These are phyloP conservation scores for Alliaria petiolata DNA, from an alignment of 345 rosid species.

Conservation along the genomic window DNA sequence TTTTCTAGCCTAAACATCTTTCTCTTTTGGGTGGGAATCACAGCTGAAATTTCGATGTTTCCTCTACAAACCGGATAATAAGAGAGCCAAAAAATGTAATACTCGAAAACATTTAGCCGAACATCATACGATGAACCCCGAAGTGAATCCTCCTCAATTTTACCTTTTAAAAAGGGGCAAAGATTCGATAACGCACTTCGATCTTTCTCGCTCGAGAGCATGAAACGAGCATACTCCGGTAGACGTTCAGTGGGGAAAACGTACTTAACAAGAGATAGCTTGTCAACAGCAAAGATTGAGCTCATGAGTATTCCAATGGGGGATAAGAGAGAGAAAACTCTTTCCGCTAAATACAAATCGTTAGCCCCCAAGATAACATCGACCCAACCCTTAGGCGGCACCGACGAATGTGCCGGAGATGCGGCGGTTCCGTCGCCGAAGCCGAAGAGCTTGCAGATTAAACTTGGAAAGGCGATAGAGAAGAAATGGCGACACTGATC, in stretches of 20 bases:
- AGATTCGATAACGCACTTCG: slow-evolving; percentile 43
- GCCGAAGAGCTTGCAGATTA: slow-evolving; percentile 81
- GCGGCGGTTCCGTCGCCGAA: slow-evolving; percentile 54
- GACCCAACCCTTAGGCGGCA: slow-evolving; percentile 50
- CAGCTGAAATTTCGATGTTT: slow-evolving; percentile 43
- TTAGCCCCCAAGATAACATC: slow-evolving; percentile 46
- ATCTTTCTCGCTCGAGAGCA: slow-evolving; percentile 51
- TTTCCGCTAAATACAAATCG: slow-evolving; percentile 45
- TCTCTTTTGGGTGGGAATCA: slow-evolving; percentile 37
- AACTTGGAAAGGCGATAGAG: slow-evolving; percentile 73
- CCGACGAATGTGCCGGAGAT: slow-evolving; percentile 21
- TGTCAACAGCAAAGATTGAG: slow-evolving; percentile 71
- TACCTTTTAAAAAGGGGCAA: slow-evolving; percentile 62
- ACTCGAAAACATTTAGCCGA: slow-evolving; percentile 73
- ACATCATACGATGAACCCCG: slow-evolving; percentile 54
- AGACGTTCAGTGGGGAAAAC: slow-evolving; percentile 78
- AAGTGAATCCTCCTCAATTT: slow-evolving; percentile 49
- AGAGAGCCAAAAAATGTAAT: slow-evolving; percentile 89
- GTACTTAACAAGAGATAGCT: slow-evolving; percentile 64
- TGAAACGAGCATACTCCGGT: slow-evolving; percentile 65
- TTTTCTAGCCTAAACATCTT: slow-evolving; percentile 53
- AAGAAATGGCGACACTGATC: slow-evolving; percentile 93
- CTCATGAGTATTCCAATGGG: slow-evolving; percentile 53
- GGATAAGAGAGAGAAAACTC: slow-evolving; percentile 54
- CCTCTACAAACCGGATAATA: slow-evolving; percentile 83